phyloP scores from a whole-genome alignment of 2,329 filamentous ascomycete genomes.

The Microdochium trichocladiopsis region DNA sequence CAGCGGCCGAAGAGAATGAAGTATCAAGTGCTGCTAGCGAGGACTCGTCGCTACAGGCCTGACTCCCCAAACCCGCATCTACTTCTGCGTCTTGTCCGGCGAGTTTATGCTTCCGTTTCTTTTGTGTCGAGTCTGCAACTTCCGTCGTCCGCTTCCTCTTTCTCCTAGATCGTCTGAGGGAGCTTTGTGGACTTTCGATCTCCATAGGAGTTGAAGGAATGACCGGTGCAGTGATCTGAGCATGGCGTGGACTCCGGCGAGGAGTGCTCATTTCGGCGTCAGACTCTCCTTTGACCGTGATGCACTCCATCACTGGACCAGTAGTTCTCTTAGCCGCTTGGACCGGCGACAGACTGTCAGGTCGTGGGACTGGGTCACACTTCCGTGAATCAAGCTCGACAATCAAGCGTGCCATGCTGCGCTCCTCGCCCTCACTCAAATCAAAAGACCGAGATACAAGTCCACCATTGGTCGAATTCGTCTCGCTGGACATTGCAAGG shows the following conservation, averaged over 20 bases:
- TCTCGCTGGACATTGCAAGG: conserved; percentile 58
- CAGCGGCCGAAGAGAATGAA: conserved; percentile 1
- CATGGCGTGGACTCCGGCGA: conserved; percentile 2
- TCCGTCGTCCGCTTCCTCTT: conserved; percentile 18
- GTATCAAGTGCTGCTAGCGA: conserved; percentile 1
- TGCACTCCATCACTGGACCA: conserved; percentile 9
- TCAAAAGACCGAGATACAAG: conserved; percentile 60
- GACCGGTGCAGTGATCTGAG: not conserved
- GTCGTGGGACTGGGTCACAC: conserved; percentile 17
- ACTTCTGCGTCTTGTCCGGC: conserved; percentile 6
- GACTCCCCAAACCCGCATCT: conserved; percentile 11
- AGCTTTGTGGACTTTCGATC: conserved; percentile 6
- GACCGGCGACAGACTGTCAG: conserved; percentile 18
- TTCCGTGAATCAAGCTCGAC: conserved; percentile 40
- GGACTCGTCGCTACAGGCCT: conserved; percentile 8
- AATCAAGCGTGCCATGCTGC: conserved; percentile 38
- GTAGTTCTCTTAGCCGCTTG: conserved; percentile 8
- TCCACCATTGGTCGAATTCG: conserved; percentile 96
- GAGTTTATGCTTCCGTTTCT: conserved; percentile 14
- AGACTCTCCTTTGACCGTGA: conserved; percentile 11
- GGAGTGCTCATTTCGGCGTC: conserved; percentile 5
- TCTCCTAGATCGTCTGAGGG: conserved; percentile 10
- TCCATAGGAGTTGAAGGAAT: conserved; percentile 8
- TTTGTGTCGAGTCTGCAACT: conserved; percentile 11
- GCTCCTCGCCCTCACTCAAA: conserved; percentile 32